Base-by-base conservation (phyloP, 768 basidiomycete species). In the Pseudohyphozyma bogoriensis region DNA sequence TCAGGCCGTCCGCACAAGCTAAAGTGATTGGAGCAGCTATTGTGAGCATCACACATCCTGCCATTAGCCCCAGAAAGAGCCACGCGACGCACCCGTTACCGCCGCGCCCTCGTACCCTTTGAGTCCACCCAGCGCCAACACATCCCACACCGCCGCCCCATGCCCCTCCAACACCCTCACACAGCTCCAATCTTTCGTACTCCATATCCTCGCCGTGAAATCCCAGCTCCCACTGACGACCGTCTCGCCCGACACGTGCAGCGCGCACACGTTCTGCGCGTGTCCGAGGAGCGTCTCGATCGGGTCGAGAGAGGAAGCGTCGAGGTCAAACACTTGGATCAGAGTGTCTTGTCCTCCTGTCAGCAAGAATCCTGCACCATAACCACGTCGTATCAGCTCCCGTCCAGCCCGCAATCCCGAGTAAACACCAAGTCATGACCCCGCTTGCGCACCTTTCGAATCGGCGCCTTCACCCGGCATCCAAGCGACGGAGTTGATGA, bases 1-100 rank as follows among this genome's bases (percentile, higher is more conserved):
- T 91, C 26, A 85, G 85, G 74, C 84, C 89, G 75, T 99, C 95
- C 47, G 95, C 95, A 32, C 89, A 92, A 47, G 83, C 93, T 88
- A 32, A 55, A n/a, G 13, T 2, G 50, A n/a, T 2, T 20, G 20
- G 18, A 7, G 29, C 26, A 37, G 29, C 39, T 32, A 20, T 24
- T n/a, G n/a, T n/a, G 29, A 13, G 68, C 47, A 62, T 10, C 5
- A 29, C 8, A 22, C 39, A 29, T 11, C 11, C 8, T 26, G 26
- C 56, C 13, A 33, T 26, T 22, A 46, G 47, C 20, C n/a, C n/a
- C n/a, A n/a, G n/a, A n/a, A n/a, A n/a, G n/a, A n/a, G n/a, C n/a
- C 36, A n/a, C 52, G 20, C 15, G 13, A 31, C 59, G n/a, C 11
- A 60, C 63, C 64, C 1, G 64, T 65, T 9, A 65, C 26, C 2